Evolutionary conservation across 2,329 filamentous ascomycete genomes (phyloP).

Genomic region (Emmonsiellopsis sp.): DNA sequence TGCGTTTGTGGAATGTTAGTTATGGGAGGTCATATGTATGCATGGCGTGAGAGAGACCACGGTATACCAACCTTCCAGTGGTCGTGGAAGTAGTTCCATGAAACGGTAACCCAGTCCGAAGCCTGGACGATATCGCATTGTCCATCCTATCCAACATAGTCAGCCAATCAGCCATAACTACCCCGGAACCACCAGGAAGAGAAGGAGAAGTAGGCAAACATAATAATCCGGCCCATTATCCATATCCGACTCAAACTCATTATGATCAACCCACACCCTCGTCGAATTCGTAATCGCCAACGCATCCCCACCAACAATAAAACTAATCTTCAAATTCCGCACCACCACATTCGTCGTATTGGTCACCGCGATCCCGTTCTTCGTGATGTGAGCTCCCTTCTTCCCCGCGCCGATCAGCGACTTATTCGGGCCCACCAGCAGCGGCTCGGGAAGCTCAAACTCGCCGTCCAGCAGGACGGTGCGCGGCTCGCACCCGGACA

Average conservation of each 20-base stretch:
- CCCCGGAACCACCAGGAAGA: neutral
- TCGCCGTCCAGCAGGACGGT: constrained; percentile 37
- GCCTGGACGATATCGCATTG: constrained; percentile 38
- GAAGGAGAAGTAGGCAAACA: constrained; percentile 1
- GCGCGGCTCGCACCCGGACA: constrained; percentile 31
- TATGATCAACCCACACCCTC: constrained; percentile 41
- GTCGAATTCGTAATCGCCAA: constrained; percentile 39
- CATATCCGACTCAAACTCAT: constrained; percentile 38
- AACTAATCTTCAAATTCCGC: constrained; percentile 27
- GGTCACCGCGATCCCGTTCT: constrained; percentile 27
- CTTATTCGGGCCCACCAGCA: constrained; percentile 39
- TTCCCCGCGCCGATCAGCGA: constrained; percentile 31
- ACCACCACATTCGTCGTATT: constrained; percentile 32
- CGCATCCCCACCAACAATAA: constrained; percentile 33
- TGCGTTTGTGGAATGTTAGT: neutral
- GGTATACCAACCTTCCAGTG: constrained; percentile 28
- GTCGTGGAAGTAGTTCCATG: constrained; percentile 43
- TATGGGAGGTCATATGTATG: neutral
- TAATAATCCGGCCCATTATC: constrained; percentile 30
- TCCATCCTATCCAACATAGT: constrained; percentile 26
- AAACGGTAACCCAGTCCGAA: constrained; percentile 39
- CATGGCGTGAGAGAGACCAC: neutral
- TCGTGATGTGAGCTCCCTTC: constrained; percentile 26
- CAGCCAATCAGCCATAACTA: too few species aligned
- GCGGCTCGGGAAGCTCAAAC: constrained; percentile 33